Evolutionary conservation across 208 protist genomes (phyloP), one percentile per base, ranked within the genome.

Genomic region (Trypanosoma boissoni): DNA sequence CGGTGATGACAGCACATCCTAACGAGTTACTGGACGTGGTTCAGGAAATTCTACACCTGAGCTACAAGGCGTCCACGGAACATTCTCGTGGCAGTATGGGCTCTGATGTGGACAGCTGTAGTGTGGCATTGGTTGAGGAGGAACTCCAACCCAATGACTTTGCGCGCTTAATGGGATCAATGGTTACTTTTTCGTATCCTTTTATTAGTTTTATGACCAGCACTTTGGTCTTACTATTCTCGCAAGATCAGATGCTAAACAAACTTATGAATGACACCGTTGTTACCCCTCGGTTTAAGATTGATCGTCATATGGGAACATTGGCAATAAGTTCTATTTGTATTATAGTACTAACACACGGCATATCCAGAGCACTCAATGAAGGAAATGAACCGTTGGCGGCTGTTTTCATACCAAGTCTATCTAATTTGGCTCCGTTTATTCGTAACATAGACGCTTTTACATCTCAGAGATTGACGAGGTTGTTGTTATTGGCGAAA

Each of bases 131-230:
- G 20, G 36, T 48, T 8, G 67, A 65, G 23, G 64, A 80, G 28
- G 67, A 62, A 16, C 31, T 74, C 39, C 58, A 64, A 21, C 46
- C 37, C 9, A 69, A 64, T 20, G 70, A 58, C 27, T 46, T 88
- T 48, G 49, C 52, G 12, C 23, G 58, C 3, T 57, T 89, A n/a
- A 53, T 81, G 43, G 49, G 52, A 26, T 65, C 78, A 10, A 64
- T 77, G n/a, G 48, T 65, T 27, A 44, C 54, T 24, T 88, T 89
- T 64, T 72, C 81, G 6, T 86, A 86, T 64, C 79, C 82, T 4
- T 91, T 91, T 50, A 79, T 89, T 49, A 77, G 74, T 53, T 91
- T 88, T 55, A 89, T 94, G 78, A 76, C 76, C 18, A 78, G 74
- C 60, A 91, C 83, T 18, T 51, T 94, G n/a, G 45, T 94, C 31